Percentiles rank a stretch among this genome's conserved stretches.
Conservation (phyloP, 345 rosid genomes). For the Angophora floribunda region DNA sequence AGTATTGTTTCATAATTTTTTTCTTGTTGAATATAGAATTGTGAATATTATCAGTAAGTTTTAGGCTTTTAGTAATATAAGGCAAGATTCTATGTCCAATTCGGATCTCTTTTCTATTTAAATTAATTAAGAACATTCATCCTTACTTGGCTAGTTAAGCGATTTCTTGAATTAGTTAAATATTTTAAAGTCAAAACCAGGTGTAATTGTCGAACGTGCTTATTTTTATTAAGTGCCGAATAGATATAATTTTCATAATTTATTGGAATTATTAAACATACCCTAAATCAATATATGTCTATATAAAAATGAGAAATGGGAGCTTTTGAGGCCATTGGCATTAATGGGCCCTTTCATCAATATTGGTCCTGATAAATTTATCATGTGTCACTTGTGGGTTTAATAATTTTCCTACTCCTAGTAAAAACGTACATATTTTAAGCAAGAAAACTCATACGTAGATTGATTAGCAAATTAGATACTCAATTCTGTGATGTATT, state of each 20-base stretch:
- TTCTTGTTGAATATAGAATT: neutral
- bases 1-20: neutral
- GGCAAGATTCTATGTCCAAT: rapidly evolving
- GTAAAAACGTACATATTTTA: neutral
- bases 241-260: neutral
- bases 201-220: neutral
- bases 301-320: neutral
- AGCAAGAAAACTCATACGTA: neutral
- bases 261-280: neutral
- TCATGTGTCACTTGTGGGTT: neutral
- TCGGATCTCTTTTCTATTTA: neutral
- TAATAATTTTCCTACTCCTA: neutral
- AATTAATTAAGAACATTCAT: neutral
- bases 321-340: neutral
- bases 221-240: neutral
- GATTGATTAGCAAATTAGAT: too few relatives aligned
- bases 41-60: neutral
- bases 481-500: neutral
- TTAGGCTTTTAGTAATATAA: neutral
- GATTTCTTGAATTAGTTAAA: neutral
- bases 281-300: neutral
- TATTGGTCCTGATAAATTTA: neutral
- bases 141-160: neutral
- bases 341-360: neutral
- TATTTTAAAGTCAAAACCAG: neutral